Evolutionary conservation across 441 rosid genomes (phyloP).

Genomic region (Erysimum cheiri): DNA sequence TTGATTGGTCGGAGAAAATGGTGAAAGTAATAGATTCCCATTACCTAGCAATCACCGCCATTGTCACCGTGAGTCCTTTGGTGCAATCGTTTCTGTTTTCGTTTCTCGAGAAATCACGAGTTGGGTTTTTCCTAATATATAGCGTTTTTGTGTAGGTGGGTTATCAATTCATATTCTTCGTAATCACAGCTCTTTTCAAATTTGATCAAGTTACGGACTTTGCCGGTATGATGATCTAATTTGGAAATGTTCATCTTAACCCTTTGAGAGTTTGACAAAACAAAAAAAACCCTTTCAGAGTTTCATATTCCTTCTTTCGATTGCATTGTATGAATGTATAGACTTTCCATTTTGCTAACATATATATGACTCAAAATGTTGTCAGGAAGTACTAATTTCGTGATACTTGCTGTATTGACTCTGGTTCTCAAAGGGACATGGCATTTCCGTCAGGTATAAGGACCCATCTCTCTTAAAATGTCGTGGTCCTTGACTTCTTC

Average conservation of each 20-base stretch:
- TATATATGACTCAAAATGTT: conserved; percentile 7
- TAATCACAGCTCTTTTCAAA: conserved; percentile 85
- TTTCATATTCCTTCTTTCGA: neutral
- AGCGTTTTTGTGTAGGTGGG: conserved; percentile 60
- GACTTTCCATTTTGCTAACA: conserved; percentile 2
- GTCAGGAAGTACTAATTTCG: conserved; percentile 88
- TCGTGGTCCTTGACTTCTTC: neutral
- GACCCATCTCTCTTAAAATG: neutral
- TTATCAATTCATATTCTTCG: conserved; percentile 78
- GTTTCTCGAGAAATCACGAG: conserved; percentile 1
- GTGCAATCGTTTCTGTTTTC: neutral
- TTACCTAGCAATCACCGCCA: conserved; percentile 79
- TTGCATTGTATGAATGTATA: conserved; percentile 1
- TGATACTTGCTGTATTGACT: conserved; percentile 79
- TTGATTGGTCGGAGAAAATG: conserved; percentile 46
- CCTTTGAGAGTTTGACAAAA: too few species aligned
- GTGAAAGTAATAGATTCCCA: conserved; percentile 78
- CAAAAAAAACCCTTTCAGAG: too few species aligned
- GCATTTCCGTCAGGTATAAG: conserved; percentile 84
- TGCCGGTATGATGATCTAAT: conserved; percentile 61
- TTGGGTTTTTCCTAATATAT: conserved; percentile 15
- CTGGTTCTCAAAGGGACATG: conserved; percentile 75
- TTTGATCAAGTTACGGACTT: conserved; percentile 94
- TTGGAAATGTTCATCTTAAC: neutral
- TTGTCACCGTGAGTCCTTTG: conserved; percentile 51